These are phyloP conservation scores for Leucocoprinus sp. DNA, from an alignment of 768 basidiomycete genomes.

Conservation along the genomic window DNA sequence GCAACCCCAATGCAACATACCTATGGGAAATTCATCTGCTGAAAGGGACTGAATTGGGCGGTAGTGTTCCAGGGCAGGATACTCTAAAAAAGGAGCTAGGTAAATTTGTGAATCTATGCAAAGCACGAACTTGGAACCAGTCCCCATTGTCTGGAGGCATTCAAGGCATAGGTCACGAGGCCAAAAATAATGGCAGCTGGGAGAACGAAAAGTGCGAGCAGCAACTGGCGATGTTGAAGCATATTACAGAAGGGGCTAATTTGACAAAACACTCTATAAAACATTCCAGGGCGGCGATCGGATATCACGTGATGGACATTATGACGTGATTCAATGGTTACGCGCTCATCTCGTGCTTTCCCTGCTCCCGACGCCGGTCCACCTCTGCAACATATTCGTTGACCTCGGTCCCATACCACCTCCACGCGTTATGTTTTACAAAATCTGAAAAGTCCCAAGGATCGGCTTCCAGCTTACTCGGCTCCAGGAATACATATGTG, in stretches of 20 bases:
- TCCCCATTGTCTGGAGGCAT: neutral
- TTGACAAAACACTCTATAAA: constrained; percentile 10
- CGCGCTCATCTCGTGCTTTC: constrained; percentile 19
- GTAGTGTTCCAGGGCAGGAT: constrained; percentile 54
- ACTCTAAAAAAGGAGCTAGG: constrained; percentile 19
- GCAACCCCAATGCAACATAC: constrained; percentile 23
- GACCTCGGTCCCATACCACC: constrained; percentile 53
- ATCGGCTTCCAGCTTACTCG: constrained; percentile 39
- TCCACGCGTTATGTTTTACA: constrained; percentile 63
- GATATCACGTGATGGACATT: too few relatives aligned
- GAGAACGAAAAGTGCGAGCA: neutral
- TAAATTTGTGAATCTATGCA: neutral
- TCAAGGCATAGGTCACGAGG: neutral
- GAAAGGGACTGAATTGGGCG: constrained; percentile 33
- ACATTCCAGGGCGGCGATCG: constrained; percentile 13
- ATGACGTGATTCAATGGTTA: neutral
- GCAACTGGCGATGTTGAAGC: constrained; percentile 10
- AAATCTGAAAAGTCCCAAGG: constrained; percentile 85
- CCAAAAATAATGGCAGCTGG: neutral
- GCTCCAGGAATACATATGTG: constrained; percentile 63
- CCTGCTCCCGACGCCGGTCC: constrained; percentile 44
- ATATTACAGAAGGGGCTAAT: constrained; percentile 14
- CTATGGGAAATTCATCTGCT: constrained; percentile 42
- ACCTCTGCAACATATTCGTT: constrained; percentile 38
- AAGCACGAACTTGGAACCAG: neutral